A percentile compares a stretch with the other conserved stretches of the same genome.
phyloP scores from a whole-genome alignment of 192 early-diverging fungal species.

The Rhizophagus sp. region DNA sequence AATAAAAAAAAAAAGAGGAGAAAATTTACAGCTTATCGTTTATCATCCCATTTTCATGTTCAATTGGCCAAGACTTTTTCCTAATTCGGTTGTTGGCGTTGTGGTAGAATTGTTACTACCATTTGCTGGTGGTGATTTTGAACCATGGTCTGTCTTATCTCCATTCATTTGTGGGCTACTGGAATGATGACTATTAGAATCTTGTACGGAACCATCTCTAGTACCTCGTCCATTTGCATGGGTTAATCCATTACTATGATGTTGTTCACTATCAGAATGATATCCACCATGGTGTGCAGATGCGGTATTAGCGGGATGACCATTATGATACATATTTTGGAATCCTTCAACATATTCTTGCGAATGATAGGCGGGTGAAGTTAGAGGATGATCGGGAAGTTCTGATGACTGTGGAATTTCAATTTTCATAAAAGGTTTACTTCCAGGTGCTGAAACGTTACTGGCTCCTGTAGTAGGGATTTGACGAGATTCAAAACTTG shows the following conservation, averaged over 20 bases:
- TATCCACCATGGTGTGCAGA: slow-evolving; percentile 24
- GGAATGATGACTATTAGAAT: neutral
- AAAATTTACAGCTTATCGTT: neutral
- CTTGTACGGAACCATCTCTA: neutral
- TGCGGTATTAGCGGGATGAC: slow-evolving; percentile 5
- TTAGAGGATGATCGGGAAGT: slow-evolving; percentile 27
- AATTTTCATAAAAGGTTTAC: slow-evolving; percentile 22
- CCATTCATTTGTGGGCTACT: slow-evolving; percentile 9
- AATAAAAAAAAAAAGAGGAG: neutral
- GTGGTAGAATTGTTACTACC: neutral
- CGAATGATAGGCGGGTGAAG: slow-evolving; percentile 24
- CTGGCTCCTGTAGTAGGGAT: neutral
- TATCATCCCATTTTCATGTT: slow-evolving; percentile 7
- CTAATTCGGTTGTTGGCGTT: slow-evolving; percentile 8
- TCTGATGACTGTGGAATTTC: slow-evolving; percentile 30
- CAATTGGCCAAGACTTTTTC: slow-evolving; percentile 5
- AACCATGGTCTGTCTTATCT: neutral
- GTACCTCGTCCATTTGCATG: slow-evolving; percentile 13
- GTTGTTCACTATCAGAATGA: slow-evolving; percentile 24
- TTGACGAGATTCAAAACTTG: slow-evolving; percentile 33
- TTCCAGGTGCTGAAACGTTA: neutral
- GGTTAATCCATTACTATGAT: neutral
- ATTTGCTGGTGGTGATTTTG: neutral
- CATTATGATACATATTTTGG: slow-evolving; percentile 18
- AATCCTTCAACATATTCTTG: slow-evolving; percentile 29